These are phyloP conservation scores for Solanum gandarillasii DNA, from an alignment of 257 asterid species.

Conservation along the genomic window DNA sequence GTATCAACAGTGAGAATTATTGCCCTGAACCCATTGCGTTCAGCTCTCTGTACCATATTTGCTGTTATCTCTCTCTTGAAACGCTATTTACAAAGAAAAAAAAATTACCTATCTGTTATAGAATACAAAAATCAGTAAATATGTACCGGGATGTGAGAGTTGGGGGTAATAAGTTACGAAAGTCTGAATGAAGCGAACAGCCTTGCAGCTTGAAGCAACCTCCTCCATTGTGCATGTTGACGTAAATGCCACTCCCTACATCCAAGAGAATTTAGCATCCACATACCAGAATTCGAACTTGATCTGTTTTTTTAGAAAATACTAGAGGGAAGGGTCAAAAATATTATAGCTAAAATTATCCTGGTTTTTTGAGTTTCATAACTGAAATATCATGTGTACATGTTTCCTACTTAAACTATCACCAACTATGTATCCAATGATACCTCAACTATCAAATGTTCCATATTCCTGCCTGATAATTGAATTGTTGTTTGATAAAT, in stretches of 20 bases:
- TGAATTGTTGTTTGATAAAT: not conserved
- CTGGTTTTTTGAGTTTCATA: not conserved
- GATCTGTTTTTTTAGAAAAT: not conserved
- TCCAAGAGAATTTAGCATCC: not conserved
- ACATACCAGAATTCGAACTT: not conserved
- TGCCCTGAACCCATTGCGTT: slow-evolving; percentile 54
- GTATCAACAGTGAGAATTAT: slow-evolving; percentile 48
- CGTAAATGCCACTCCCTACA: slow-evolving; percentile 40
- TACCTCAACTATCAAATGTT: not conserved
- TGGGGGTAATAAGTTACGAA: slow-evolving; percentile 18
- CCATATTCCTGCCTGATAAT: not conserved
- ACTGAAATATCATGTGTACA: not conserved
- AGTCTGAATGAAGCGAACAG: slow-evolving; percentile 55
- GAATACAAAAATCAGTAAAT: not conserved
- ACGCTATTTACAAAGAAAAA: slow-evolving; percentile 11
- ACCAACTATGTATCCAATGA: not conserved
- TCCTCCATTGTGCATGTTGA: slow-evolving; percentile 52
- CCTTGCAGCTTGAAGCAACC: slow-evolving; percentile 55
- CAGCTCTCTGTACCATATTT: slow-evolving; percentile 51
- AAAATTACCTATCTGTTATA: not conserved
- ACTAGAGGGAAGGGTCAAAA: not conserved
- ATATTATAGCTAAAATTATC: not conserved
- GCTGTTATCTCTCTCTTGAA: slow-evolving; percentile 43
- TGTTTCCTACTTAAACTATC: not conserved
- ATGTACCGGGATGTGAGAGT: not conserved